Evolutionary conservation across 805 yeast genomes (phyloP).

Genomic region (Candida ortonii): DNA sequence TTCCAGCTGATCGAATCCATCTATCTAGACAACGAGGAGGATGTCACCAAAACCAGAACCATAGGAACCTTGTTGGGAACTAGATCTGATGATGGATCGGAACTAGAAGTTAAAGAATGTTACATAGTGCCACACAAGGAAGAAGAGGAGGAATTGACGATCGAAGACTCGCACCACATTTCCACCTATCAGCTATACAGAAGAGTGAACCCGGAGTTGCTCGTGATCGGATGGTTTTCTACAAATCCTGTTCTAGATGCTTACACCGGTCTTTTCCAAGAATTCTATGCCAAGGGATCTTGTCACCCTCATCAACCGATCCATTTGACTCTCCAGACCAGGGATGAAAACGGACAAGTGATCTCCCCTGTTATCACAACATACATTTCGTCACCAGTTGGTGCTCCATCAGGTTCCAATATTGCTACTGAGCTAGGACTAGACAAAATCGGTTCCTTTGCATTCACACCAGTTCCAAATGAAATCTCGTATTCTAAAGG

Average conservation of each 20-base stretch:
- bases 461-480: constrained; percentile 76
- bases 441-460: constrained; percentile 47
- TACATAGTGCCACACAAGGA: constrained; percentile 81
- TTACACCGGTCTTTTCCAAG: constrained; percentile 75
- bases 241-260: constrained; percentile 58
- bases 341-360: constrained; percentile 44
- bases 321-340: constrained; percentile 68
- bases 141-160: constrained; percentile 68
- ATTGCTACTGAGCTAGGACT: constrained; percentile 36
- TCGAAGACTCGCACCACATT: constrained; percentile 74
- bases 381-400: constrained; percentile 76
- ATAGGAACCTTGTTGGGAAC: constrained; percentile 81
- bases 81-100: constrained; percentile 80
- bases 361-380: constrained; percentile 57
- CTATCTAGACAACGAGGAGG: constrained; percentile 46
- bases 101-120: constrained; percentile 68
- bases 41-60: constrained; percentile 50
- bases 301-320: constrained; percentile 75
- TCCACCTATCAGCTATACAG: constrained; percentile 68
- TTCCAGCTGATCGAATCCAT: constrained; percentile 75
- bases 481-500: constrained; percentile 52
- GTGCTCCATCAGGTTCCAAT: constrained; percentile 42
- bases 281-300: constrained; percentile 71
- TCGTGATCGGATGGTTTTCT: constrained; percentile 84
- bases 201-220: constrained; percentile 74